Evolutionary conservation across 371 early-diverging fungal species (phyloP).

Genomic region (Apophysomyces trapeziformis): DNA sequence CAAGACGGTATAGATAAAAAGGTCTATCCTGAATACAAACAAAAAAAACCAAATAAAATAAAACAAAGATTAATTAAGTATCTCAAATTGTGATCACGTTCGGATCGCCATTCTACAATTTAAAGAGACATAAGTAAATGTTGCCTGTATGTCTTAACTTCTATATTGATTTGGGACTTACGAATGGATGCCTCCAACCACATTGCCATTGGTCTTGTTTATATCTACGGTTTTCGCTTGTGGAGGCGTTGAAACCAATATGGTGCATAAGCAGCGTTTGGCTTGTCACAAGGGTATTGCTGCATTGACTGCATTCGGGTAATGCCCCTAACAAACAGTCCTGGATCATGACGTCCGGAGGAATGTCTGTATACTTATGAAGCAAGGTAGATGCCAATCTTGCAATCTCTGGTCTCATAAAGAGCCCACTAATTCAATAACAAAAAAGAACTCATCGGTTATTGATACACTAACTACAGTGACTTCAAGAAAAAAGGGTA

Average conservation of each 20-base stretch:
- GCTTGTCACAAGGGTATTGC: slow-evolving; percentile 42
- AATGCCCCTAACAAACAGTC: slow-evolving; percentile 50
- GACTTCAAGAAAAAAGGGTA: no score
- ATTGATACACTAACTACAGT: no score
- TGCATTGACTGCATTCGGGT: slow-evolving; percentile 36
- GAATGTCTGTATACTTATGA: slow-evolving; percentile 24
- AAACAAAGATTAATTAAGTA: no score
- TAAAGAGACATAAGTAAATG: no score
- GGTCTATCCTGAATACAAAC: no score
- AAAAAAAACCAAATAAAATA: no score
- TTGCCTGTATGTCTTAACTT: no score
- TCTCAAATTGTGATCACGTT: slow-evolving; percentile 32
- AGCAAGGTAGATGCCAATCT: slow-evolving; percentile 37
- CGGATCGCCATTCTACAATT: slow-evolving; percentile 43
- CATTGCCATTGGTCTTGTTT: slow-evolving; percentile 51
- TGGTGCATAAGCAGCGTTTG: slow-evolving; percentile 47
- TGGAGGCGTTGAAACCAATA: slow-evolving; percentile 55
- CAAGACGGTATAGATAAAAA: no score
- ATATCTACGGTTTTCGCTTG: slow-evolving; percentile 47
- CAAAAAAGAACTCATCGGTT: background rate
- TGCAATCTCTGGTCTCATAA: slow-evolving; percentile 45
- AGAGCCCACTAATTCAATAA: slow-evolving; percentile 29
- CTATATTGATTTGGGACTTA: slow-evolving; percentile 23
- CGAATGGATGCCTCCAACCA: slow-evolving; percentile 58
- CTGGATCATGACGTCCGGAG: slow-evolving; percentile 53